Evolutionary conservation across 495 filamentous ascomycete species (phyloP), one percentile per base, ranked within the genome.

Genomic region (Copromyces sp.): DNA sequence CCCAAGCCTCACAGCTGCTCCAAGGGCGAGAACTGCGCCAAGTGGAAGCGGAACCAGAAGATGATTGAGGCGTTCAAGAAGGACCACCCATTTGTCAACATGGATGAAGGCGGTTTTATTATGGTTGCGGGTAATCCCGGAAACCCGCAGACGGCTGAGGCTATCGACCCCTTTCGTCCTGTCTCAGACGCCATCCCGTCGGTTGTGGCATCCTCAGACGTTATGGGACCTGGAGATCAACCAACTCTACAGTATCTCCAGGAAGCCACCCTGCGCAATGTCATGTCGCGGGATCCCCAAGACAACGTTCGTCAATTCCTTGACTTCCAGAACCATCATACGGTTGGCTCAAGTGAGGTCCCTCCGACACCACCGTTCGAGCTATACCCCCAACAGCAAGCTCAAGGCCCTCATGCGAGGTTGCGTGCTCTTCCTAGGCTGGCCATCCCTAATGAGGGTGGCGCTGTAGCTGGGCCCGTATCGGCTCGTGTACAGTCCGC

Each of bases 291-390:
- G 40, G 95, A 98, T 80, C 93, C 95, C 9, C 93, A 94, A 76
- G 95, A 98, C 80, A 96, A 93, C 74, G 92, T 98, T 29, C 88
- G 92, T 68, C 90, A 97, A 68, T 98, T 96, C 84, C 83, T 98
- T 69, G 86, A 87, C 76, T 93, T 93, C 79, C 94, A 97, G 75
- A 87, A 90, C 73, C 79, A 92, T 17, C 79, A 86, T 20, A 42
- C 77, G 69, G 80, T 84, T 40, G 80, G 76, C 9, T 83, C 87
- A 6, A 81, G 82, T 82, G 90, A 90, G 74, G 81, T 86, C 14
- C 84, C 88, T 2, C 83, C 87, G 2, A 87, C 86, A 6, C 85
- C 86, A 45, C 86, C 87, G 32, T 87, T 86, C 69, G 87, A 89
- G 81, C 81, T 87, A 69, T 78, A 82, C 70, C 81, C 80, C 1